phyloP scores from a whole-genome alignment of 495 filamentous ascomycete species.

The Lasiosphaeria hispida region DNA sequence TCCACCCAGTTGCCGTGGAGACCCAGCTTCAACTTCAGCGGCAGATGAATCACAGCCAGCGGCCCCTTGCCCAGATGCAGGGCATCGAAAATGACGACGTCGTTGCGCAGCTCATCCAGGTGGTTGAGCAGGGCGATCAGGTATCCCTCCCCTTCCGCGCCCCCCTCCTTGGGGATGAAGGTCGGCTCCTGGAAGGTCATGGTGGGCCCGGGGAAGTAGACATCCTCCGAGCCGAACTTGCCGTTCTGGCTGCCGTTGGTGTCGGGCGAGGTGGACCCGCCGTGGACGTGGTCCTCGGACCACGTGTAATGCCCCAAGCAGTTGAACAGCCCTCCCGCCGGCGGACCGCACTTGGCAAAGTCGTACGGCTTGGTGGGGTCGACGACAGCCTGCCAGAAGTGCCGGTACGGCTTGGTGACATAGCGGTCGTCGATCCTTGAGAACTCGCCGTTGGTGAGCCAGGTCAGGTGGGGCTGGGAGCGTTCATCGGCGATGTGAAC shows the following conservation, averaged over 20 bases:
- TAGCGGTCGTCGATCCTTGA: conserved; percentile 59
- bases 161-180: conserved; percentile 49
- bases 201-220: conserved; percentile 49
- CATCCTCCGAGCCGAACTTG: conserved; percentile 33
- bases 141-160: conserved; percentile 55
- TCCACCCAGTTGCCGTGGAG: conserved; percentile 52
- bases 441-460: conserved; percentile 55
- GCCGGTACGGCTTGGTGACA: conserved; percentile 48
- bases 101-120: conserved; percentile 48
- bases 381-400: conserved; percentile 54
- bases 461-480: conserved; percentile 33
- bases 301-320: conserved; percentile 46
- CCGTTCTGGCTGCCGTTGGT: neutral
- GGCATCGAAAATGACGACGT: conserved; percentile 51
- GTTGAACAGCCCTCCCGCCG: conserved; percentile 50
- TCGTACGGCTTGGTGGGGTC: conserved; percentile 46
- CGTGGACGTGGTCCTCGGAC: conserved; percentile 27
- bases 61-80: conserved; percentile 42
- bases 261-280: neutral
- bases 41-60: conserved; percentile 46
- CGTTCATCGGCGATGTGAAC: conserved; percentile 33
- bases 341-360: conserved; percentile 48
- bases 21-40: conserved; percentile 42
- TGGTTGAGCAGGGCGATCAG: conserved; percentile 55
- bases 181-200: conserved; percentile 58